phyloP scores from a whole-genome alignment of 2,329 filamentous ascomycete genomes.

The Pestalotiopsis sp. region DNA sequence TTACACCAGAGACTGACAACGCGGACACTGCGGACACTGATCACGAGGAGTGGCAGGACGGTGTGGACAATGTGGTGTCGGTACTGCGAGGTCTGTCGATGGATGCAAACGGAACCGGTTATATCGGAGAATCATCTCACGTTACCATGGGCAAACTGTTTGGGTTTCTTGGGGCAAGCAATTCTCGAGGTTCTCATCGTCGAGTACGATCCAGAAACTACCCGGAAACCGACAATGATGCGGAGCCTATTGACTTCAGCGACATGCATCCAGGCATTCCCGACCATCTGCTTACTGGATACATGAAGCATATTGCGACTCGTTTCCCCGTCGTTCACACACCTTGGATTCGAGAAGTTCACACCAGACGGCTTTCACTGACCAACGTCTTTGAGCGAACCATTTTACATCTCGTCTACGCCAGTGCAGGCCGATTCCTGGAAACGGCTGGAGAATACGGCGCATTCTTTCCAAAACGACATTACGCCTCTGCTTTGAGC shows the following conservation, averaged over 20 bases:
- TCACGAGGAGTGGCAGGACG: slow-evolving; percentile 31
- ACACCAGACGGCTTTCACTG: slow-evolving; percentile 4
- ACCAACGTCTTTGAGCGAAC: not conserved
- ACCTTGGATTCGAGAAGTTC: not conserved
- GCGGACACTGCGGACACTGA: not conserved
- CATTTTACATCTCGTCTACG: slow-evolving; percentile 15
- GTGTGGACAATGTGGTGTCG: slow-evolving; percentile 69
- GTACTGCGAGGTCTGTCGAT: slow-evolving; percentile 50
- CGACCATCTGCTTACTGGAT: slow-evolving; percentile 12
- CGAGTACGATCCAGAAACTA: not conserved
- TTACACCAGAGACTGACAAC: not conserved
- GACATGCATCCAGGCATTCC: slow-evolving; percentile 7
- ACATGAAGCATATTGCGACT: slow-evolving; percentile 15
- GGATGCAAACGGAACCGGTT: slow-evolving; percentile 26
- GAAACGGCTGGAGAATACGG: slow-evolving; percentile 15
- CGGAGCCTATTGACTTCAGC: slow-evolving; percentile 10
- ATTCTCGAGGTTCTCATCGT: not conserved
- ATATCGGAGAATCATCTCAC: slow-evolving; percentile 14
- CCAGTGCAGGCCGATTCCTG: slow-evolving; percentile 12
- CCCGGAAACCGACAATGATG: not conserved
- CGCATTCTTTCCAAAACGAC: slow-evolving; percentile 18
- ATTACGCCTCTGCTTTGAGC: slow-evolving; percentile 32
- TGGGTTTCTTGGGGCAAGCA: slow-evolving; percentile 2
- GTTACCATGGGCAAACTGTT: slow-evolving; percentile 14
- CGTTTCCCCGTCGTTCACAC: slow-evolving; percentile 17